Percentiles rank a stretch among this genome's conserved stretches.
These are phyloP conservation scores for Diplocarpon rosae DNA, from an alignment of 2,329 filamentous ascomycete genomes.

Conservation along the genomic window DNA sequence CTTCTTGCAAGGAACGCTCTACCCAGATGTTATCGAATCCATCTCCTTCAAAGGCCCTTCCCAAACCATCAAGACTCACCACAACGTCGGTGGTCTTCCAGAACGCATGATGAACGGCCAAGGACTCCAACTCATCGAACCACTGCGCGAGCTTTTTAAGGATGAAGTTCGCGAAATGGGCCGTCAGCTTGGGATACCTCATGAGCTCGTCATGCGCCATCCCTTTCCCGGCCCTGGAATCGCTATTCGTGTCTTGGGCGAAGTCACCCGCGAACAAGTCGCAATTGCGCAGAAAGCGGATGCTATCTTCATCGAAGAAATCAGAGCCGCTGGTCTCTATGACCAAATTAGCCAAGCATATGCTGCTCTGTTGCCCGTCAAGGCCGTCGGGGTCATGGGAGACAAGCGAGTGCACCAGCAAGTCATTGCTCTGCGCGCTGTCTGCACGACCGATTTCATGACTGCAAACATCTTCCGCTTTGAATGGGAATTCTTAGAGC, in stretches of 20 bases:
- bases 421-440: constrained; percentile 50
- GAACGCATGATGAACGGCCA: constrained; percentile 40
- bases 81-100: constrained; percentile 58
- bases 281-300: constrained; percentile 70
- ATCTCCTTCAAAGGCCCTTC: constrained; percentile 64
- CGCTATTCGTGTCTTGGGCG: constrained; percentile 64
- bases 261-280: constrained; percentile 70
- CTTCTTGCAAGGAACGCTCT: constrained; percentile 72
- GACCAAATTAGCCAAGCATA: constrained; percentile 60
- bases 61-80: constrained; percentile 64
- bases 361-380: constrained; percentile 54
- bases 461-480: constrained; percentile 32
- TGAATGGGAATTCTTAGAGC: constrained; percentile 51
- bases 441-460: constrained; percentile 41
- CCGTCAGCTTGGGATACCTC: constrained; percentile 56
- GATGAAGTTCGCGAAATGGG: constrained; percentile 67
- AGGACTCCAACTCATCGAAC: constrained; percentile 61
- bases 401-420: constrained; percentile 58
- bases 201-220: constrained; percentile 69
- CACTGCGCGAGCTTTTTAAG: constrained; percentile 71
- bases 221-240: constrained; percentile 66
- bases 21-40: constrained; percentile 49
- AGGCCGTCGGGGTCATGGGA: constrained; percentile 55
- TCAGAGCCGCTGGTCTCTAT: constrained; percentile 62
- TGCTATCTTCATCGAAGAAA: constrained; percentile 67